phyloP scores from a whole-genome alignment of 495 filamentous ascomycete species.

The Xylaria grammica region DNA sequence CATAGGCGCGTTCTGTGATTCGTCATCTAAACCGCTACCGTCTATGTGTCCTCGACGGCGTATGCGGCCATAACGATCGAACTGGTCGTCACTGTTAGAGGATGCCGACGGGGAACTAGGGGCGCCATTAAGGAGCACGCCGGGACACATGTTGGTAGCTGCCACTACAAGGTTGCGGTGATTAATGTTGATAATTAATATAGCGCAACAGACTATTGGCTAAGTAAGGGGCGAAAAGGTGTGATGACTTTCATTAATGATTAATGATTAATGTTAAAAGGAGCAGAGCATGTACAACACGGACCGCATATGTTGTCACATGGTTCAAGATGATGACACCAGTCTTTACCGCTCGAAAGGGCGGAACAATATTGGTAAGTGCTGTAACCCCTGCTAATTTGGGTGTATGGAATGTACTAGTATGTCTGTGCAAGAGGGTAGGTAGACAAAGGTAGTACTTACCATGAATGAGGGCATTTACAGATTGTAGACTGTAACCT shows the following conservation, averaged over 20 bases:
- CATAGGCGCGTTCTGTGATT: too few relatives aligned
- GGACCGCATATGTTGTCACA: not conserved
- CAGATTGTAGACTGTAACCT: not conserved
- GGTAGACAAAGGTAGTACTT: not conserved
- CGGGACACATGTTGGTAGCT: constrained; percentile 10
- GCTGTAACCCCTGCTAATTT: not conserved
- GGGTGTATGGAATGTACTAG: not conserved
- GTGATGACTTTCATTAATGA: not conserved
- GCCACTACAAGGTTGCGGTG: not conserved
- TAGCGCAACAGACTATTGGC: not conserved
- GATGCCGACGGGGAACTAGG: too few relatives aligned
- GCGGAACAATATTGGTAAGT: not conserved
- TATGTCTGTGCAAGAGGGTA: too few relatives aligned
- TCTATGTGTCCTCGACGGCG: too few relatives aligned
- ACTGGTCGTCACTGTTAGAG: not conserved
- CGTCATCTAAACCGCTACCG: too few relatives aligned
- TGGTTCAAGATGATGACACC: not conserved
- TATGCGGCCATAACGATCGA: not conserved
- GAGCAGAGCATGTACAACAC: not conserved
- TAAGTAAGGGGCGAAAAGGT: not conserved
- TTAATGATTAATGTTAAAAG: not conserved
- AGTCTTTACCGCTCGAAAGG: not conserved
- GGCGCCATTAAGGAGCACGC: not conserved
- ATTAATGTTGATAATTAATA: not conserved
- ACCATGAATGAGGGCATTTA: not conserved